A percentile compares a stretch with the other conserved stretches of the same genome.
These are phyloP conservation scores for Umbelopsis sp. DNA, from an alignment of 192 early-diverging fungal genomes.

Conservation along the genomic window DNA sequence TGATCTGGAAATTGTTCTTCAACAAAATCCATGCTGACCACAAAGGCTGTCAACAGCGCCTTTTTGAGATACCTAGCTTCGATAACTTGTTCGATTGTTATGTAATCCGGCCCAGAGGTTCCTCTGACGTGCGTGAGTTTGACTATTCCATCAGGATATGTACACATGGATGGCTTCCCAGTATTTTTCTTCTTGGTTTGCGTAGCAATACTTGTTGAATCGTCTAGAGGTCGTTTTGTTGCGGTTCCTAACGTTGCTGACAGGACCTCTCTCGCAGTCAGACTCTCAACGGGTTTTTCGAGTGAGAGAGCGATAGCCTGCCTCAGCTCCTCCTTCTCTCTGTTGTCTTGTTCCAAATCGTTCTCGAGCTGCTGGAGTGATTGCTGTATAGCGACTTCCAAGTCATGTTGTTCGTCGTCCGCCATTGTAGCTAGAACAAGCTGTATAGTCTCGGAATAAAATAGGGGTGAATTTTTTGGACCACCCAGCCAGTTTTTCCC, in stretches of 20 bases:
- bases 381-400: slow-evolving; percentile 21
- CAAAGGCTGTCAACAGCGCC: slow-evolving; percentile 57
- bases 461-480: not conserved
- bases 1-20: slow-evolving; percentile 42
- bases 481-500: not conserved
- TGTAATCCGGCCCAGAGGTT: slow-evolving; percentile 28
- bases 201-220: not conserved
- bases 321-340: slow-evolving; percentile 30
- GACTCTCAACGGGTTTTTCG: slow-evolving; percentile 29
- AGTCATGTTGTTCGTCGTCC: not conserved
- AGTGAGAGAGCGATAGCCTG: slow-evolving; percentile 37
- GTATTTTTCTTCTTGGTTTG: not conserved
- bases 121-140: slow-evolving; percentile 36
- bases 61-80: slow-evolving; percentile 45
- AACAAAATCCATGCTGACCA: slow-evolving; percentile 54
- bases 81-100: slow-evolving; percentile 44
- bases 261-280: slow-evolving; percentile 32
- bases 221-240: not conserved
- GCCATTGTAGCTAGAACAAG: not conserved
- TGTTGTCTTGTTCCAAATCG: not conserved
- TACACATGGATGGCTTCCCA: not conserved
- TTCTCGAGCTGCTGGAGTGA: slow-evolving; percentile 20
- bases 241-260: not conserved
- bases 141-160: slow-evolving; percentile 29
- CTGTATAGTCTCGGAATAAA: not conserved